Evolutionary conservation across 192 early-diverging fungal genomes (phyloP).

Genomic region (Backusella westeae): DNA sequence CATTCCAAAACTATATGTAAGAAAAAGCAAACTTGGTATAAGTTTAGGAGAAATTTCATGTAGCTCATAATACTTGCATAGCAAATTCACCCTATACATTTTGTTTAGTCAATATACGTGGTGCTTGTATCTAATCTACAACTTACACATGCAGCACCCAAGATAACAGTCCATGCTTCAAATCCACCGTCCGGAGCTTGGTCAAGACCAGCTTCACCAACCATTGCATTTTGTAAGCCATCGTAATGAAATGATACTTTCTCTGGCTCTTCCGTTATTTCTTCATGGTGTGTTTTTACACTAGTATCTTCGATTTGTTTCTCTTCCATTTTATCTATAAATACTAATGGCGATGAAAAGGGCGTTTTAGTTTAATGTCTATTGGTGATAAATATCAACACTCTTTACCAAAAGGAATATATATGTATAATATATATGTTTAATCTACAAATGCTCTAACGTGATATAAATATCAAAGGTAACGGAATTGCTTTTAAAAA

Average conservation of each 20-base stretch:
- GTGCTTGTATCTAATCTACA: not conserved
- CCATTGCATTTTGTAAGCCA: not conserved
- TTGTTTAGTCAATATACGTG: not conserved
- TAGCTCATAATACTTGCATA: not conserved
- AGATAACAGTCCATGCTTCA: constrained; percentile 37
- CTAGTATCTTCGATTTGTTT: not conserved
- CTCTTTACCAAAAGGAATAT: not conserved
- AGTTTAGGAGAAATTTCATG: not conserved
- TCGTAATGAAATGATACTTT: not conserved
- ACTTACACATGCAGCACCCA: constrained; percentile 40
- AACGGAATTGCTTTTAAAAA: not conserved
- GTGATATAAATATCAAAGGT: not conserved
- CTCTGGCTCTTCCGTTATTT: not conserved
- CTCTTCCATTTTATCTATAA: not conserved
- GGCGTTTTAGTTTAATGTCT: not conserved
- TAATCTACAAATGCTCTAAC: not conserved
- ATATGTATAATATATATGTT: not conserved
- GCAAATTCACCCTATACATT: not conserved
- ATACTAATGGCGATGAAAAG: not conserved
- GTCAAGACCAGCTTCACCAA: not conserved
- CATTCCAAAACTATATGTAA: not conserved
- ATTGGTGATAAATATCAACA: not conserved
- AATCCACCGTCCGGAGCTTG: constrained; percentile 44
- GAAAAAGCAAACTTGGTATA: not conserved
- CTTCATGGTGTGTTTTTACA: not conserved